phyloP scores from a whole-genome alignment of 805 yeast genomes.

The Starmerella tilneyi region DNA sequence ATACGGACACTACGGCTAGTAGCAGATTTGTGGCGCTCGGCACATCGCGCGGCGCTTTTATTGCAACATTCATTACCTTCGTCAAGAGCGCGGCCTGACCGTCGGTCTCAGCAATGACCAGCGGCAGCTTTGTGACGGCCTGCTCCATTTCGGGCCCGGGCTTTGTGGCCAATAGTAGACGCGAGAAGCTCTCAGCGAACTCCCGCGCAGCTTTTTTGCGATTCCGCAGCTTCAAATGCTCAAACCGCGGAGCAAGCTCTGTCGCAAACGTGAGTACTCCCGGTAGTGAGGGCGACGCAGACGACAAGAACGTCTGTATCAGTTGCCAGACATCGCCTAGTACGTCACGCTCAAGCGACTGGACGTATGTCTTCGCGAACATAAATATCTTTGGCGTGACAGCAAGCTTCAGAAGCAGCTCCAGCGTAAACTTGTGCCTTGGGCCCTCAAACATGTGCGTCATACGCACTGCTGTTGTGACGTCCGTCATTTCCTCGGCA shows the following conservation, averaged over 20 bases:
- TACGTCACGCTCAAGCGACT: constrained; percentile 61
- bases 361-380: constrained; percentile 53
- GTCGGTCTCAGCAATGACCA: constrained; percentile 50
- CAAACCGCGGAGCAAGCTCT: constrained; percentile 15
- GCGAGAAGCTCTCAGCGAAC: constrained; percentile 38
- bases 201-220: constrained; percentile 44
- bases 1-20: constrained; percentile 1
- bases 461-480: constrained; percentile 20
- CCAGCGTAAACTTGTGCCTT: constrained; percentile 19
- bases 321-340: constrained; percentile 68
- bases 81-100: constrained; percentile 43
- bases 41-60: constrained; percentile 12
- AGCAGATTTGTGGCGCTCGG: constrained; percentile 13
- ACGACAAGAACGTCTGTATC: constrained; percentile 50
- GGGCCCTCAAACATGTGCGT: constrained; percentile 25
- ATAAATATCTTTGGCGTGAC: constrained; percentile 12
- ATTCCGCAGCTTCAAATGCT: constrained; percentile 12
- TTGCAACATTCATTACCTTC: constrained; percentile 35
- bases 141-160: constrained; percentile 26
- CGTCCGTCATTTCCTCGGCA: constrained; percentile 3
- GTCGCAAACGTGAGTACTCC: not conserved
- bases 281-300: constrained; percentile 40
- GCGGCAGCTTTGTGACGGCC: constrained; percentile 36
- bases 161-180: constrained; percentile 23
- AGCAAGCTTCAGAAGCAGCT: constrained; percentile 16